Evolutionary conservation across 306 rosid species (phyloP).

Genomic region (Gleditsia sinensis): DNA sequence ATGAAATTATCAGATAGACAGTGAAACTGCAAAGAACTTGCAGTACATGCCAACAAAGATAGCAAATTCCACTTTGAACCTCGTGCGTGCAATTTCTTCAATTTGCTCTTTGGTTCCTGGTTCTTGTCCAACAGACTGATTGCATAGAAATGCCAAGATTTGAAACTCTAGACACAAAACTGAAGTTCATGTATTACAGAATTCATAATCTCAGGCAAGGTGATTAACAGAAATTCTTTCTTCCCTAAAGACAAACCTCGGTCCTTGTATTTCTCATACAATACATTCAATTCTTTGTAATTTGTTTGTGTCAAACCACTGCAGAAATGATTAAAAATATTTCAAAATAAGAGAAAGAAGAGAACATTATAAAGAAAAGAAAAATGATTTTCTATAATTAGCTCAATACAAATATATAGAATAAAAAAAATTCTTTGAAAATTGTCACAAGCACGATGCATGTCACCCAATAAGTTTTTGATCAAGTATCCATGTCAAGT

Average conservation of each 20-base stretch:
- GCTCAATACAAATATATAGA: conserved; percentile 2
- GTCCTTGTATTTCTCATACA: conserved; percentile 77
- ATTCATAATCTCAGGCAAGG: conserved; percentile 3
- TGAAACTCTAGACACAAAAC: conserved; percentile 56
- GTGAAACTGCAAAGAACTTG: background rate
- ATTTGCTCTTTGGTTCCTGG: conserved; percentile 84
- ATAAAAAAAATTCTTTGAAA: background rate
- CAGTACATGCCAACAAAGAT: conserved; percentile 40
- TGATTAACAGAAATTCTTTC: background rate
- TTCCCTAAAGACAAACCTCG: conserved; percentile 52
- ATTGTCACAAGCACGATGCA: background rate
- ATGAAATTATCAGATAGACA: background rate
- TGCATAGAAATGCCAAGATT: conserved; percentile 98
- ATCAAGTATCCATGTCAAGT: background rate
- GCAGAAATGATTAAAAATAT: conserved; percentile 35
- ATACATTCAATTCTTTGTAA: conserved; percentile 73
- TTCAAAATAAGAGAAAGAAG: conserved; percentile 8
- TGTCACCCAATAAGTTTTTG: background rate
- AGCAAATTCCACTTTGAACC: conserved; percentile 86
- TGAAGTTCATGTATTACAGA: conserved; percentile 1
- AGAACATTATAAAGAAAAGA: background rate
- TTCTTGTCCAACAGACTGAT: conserved; percentile 86
- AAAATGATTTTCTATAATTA: background rate
- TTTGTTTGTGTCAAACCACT: conserved; percentile 89
- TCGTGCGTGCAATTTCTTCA: conserved; percentile 72